Evolutionary conservation across 257 asterid species (phyloP).

Genomic region (Cinchona pubescens): DNA sequence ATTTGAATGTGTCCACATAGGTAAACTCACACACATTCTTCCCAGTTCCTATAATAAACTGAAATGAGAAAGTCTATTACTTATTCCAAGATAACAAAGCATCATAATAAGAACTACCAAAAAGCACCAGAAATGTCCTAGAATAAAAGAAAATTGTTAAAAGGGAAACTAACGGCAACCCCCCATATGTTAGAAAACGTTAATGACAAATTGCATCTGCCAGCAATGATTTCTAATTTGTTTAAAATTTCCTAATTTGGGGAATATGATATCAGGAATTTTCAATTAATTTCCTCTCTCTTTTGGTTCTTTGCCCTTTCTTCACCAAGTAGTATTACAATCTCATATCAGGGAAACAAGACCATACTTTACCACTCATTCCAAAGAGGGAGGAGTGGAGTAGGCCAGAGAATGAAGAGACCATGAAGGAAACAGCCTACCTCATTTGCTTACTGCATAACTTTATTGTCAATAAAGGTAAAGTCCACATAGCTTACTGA

Average conservation of each 20-base stretch:
- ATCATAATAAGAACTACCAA: slow-evolving; percentile 9
- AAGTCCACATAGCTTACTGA: neutral
- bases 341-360: neutral
- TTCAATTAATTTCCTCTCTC: neutral
- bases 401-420: neutral
- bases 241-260: neutral
- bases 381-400: neutral
- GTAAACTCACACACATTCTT: slow-evolving; percentile 64
- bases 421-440: neutral
- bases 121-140: slow-evolving; percentile 12
- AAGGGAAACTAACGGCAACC: neutral
- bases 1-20: slow-evolving; percentile 83
- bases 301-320: neutral
- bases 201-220: neutral
- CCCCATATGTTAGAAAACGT: neutral
- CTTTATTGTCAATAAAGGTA: neutral
- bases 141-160: neutral
- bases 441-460: neutral
- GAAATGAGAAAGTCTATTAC: slow-evolving; percentile 91
- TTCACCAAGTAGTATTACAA: neutral
- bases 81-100: slow-evolving; percentile 50
- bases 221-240: neutral
- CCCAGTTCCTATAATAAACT: slow-evolving; percentile 90
- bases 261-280: neutral
- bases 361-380: neutral